phyloP scores from a whole-genome alignment of 306 rosid genomes.

The Cicer yamashitae region DNA sequence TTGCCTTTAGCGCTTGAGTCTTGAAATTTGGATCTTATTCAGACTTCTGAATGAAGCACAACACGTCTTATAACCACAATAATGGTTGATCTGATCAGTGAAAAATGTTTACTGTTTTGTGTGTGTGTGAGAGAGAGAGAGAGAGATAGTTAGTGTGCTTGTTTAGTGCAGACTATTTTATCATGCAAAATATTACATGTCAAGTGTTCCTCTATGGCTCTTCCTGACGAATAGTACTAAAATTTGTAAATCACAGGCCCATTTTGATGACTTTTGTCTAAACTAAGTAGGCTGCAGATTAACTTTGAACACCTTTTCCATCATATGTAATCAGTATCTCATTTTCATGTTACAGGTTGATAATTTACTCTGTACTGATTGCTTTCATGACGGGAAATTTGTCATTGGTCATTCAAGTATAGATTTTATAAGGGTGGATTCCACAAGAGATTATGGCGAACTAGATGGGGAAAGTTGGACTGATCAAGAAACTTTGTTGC shows the following conservation, averaged over 20 bases:
- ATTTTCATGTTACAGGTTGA: slow-evolving; percentile 73
- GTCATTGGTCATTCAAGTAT: slow-evolving; percentile 89
- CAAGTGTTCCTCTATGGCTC: slow-evolving; percentile 1
- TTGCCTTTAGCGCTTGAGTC: slow-evolving; percentile 9
- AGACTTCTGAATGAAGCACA: slow-evolving; percentile 9
- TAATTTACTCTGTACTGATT: slow-evolving; percentile 74
- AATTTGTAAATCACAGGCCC: slow-evolving; percentile 14
- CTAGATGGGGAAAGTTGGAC: slow-evolving; percentile 92
- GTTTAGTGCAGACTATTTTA: slow-evolving; percentile 22
- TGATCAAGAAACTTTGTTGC: slow-evolving; percentile 91
- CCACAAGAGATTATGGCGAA: slow-evolving; percentile 76
- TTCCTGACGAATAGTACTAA: background rate
- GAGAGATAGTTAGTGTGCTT: background rate
- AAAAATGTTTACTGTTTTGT: slow-evolving; percentile 28
- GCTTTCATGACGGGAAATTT: slow-evolving; percentile 92
- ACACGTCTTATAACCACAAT: slow-evolving; percentile 33
- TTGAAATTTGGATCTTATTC: slow-evolving; percentile 20
- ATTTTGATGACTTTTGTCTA: slow-evolving; percentile 31
- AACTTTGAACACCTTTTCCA: slow-evolving; percentile 9
- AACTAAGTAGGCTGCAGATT: slow-evolving; percentile 35
- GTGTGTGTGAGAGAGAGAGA: background rate
- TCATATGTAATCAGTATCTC: slow-evolving; percentile 44
- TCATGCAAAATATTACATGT: slow-evolving; percentile 13
- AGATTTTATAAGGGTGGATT: slow-evolving; percentile 75
- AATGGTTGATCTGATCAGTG: slow-evolving; percentile 19